A percentile compares a stretch with the other conserved stretches of the same genome.
Conservation (phyloP, 768 basidiomycete genomes). For the Leccinellum albellum region DNA sequence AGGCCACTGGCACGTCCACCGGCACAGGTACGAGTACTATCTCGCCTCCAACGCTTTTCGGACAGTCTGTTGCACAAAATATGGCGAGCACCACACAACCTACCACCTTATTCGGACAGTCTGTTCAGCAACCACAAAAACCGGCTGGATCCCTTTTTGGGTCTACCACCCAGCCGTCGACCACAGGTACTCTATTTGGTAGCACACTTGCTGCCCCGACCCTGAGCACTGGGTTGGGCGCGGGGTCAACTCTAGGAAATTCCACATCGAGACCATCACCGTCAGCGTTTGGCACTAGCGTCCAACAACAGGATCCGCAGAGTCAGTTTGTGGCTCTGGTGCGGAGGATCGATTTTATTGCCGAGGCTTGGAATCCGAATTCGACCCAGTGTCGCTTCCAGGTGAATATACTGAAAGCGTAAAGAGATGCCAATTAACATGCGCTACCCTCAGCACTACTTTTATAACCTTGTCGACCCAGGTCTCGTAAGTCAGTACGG, state of each 20-base stretch:
- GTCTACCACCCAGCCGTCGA: conserved; percentile 23
- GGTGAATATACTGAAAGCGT: conserved; percentile 34
- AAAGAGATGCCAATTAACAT: background rate
- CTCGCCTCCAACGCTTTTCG: conserved; percentile 31
- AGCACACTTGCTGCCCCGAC: conserved; percentile 31
- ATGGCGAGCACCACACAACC: conserved; percentile 13
- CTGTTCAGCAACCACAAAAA: conserved; percentile 20
- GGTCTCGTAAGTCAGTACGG: conserved; percentile 60
- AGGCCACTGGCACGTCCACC: conserved; percentile 17
- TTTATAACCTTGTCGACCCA: conserved; percentile 82
- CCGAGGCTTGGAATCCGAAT: conserved; percentile 66
- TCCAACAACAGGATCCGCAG: conserved; percentile 58
- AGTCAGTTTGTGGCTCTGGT: conserved; percentile 51
- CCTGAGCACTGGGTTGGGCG: conserved; percentile 26
- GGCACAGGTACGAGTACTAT: conserved; percentile 9
- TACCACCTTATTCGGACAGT: conserved; percentile 19
- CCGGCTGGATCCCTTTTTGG: conserved; percentile 30
- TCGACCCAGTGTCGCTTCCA: conserved; percentile 77
- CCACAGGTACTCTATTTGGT: conserved; percentile 36
- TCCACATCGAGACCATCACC: conserved; percentile 32
- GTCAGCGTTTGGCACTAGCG: conserved; percentile 32
- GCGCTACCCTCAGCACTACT: conserved; percentile 53
- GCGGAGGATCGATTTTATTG: conserved; percentile 60
- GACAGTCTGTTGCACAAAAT: conserved; percentile 20
- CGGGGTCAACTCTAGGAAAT: conserved; percentile 29